Base-by-base conservation (phyloP, 495 filamentous ascomycete species). In the Lentithecium fluviatile region DNA sequence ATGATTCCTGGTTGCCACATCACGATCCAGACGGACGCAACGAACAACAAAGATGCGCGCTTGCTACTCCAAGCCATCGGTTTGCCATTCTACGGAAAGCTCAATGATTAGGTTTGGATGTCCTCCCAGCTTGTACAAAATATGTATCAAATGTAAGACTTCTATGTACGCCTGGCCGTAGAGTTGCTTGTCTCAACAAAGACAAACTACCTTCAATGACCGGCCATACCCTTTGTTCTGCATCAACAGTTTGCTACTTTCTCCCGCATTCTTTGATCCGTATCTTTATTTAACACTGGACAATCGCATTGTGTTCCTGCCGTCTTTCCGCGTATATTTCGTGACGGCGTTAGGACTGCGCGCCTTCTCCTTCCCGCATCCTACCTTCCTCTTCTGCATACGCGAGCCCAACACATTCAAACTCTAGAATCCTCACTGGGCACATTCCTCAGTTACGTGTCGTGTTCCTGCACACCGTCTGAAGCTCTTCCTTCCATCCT, bases 1-100 rank as follows among this genome's bases (percentile, higher is more conserved):
- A 93, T 96, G 92, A 89, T 98, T 48, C 90, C 94, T 5, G 91
- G 90, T 69, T 88, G 88, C 74, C 84, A 95, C 64, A 82, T 98
- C 54, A 88, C 86, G 34, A 72, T 96, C 54, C 89, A 96, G 74
- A 97, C 94, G 5, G 83, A 88, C 34, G 94, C 94, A 42, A 91
- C 79, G 19, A 95, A 88, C 17, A 92, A 98, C 69, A 85, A 86
- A 67, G 93, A 98, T 69, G 95, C 91, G n/a, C 83, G 89, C 62
- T 70, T 97, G 58, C 79, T 98, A 54, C 80, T 96, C 34, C 85
- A 84, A 69, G 80, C 90, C 24, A 75, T 97, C 70, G 94, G 94
- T 15, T 67, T 94, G 49, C 91, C 91, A 0, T 96, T 96, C 74
- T 82, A 88, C 64, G 91, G 91, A 64, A 86, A 90, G 38, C 55